A percentile compares a stretch with the other conserved stretches of the same genome.
These are phyloP conservation scores for Russula foetens DNA, from an alignment of 768 basidiomycete genomes.

Conservation along the genomic window DNA sequence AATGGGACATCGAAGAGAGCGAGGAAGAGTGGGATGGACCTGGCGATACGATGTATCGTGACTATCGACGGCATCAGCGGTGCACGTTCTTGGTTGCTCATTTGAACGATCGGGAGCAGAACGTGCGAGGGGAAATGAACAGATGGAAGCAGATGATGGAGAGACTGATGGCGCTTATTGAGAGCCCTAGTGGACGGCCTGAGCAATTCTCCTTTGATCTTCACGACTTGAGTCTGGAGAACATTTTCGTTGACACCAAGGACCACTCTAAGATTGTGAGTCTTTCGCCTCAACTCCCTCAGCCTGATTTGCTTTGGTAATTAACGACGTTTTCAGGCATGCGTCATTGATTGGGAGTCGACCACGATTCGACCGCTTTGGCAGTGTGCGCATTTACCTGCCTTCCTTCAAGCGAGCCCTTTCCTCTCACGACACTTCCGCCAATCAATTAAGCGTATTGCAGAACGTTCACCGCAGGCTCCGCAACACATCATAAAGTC, in stretches of 20 bases:
- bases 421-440: conserved; percentile 69
- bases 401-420: conserved; percentile 69
- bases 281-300: conserved; percentile 18
- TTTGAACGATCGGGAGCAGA: conserved; percentile 51
- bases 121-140: conserved; percentile 60
- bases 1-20: conserved; percentile 73
- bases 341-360: conserved; percentile 87
- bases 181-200: conserved; percentile 25
- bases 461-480: conserved; percentile 20
- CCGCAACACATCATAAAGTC: conserved; percentile 22
- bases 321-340: conserved; percentile 43
- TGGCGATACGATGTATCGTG: conserved; percentile 71
- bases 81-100: conserved; percentile 73
- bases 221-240: conserved; percentile 80
- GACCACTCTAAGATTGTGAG: conserved; percentile 67
- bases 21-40: conserved; percentile 68
- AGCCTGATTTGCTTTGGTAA: background rate
- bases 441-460: conserved; percentile 48
- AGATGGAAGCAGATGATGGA: conserved; percentile 68
- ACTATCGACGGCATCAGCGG: conserved; percentile 76
- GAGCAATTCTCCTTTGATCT: conserved; percentile 78
- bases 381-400: conserved; percentile 76
- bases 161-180: conserved; percentile 32
- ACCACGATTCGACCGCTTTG: conserved; percentile 83
- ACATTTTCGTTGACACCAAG: conserved; percentile 68